Percentiles rank a stretch among this genome's conserved stretches.
phyloP scores from a whole-genome alignment of 768 basidiomycete species.

The Exidia glandulosa region DNA sequence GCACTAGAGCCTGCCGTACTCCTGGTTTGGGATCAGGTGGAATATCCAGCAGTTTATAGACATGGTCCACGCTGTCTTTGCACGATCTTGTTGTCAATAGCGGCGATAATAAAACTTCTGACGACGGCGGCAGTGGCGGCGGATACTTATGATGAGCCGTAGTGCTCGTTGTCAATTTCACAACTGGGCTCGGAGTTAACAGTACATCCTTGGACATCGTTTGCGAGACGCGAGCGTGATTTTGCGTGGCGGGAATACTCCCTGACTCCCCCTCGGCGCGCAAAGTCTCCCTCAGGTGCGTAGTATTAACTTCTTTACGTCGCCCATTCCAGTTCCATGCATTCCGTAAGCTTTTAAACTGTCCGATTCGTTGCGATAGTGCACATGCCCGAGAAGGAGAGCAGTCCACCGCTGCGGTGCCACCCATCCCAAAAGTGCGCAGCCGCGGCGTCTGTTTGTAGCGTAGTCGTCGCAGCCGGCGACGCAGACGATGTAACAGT shows the following conservation, averaged over 20 bases:
- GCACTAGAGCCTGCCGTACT: too few relatives aligned
- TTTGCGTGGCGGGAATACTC: neutral
- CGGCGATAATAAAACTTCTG: too few relatives aligned
- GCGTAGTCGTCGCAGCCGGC: neutral
- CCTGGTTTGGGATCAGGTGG: neutral
- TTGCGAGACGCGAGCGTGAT: neutral
- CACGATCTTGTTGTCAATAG: too few relatives aligned
- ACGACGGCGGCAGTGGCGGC: too few relatives aligned
- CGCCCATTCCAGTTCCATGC: neutral
- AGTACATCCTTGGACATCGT: neutral
- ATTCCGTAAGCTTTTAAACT: conserved; percentile 5
- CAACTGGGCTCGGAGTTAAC: neutral
- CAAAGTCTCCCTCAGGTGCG: neutral
- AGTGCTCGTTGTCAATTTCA: neutral
- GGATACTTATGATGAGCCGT: neutral
- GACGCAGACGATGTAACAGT: neutral
- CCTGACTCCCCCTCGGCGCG: neutral
- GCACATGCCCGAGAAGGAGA: neutral
- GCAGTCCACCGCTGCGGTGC: neutral
- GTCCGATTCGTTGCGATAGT: neutral
- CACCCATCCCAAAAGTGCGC: neutral
- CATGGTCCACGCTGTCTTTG: too few relatives aligned
- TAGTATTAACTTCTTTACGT: neutral
- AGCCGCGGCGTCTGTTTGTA: neutral
- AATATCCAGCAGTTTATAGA: too few relatives aligned